These are phyloP conservation scores for Nakazawaea peltata DNA, from an alignment of 805 yeast genomes.

Conservation along the genomic window DNA sequence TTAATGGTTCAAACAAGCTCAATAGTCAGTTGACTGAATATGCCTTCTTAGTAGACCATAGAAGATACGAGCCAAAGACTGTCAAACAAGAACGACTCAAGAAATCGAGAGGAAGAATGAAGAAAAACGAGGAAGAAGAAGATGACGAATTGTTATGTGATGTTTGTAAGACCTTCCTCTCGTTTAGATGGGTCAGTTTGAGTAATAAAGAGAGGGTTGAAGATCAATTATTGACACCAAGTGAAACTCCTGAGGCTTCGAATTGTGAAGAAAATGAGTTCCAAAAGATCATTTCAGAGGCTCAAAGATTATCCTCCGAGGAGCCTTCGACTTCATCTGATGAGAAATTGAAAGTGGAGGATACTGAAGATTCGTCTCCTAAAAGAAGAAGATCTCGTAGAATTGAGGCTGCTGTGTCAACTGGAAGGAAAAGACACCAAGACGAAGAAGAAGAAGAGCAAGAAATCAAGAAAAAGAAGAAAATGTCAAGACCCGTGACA, in stretches of 20 bases:
- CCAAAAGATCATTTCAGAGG: constrained; percentile 16
- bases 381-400: constrained; percentile 7
- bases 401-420: constrained; percentile 9
- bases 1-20: constrained; percentile 17
- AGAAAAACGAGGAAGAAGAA: constrained; percentile 6
- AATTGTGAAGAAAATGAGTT: constrained; percentile 19
- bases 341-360: neutral
- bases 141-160: constrained; percentile 40
- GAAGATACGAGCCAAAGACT: constrained; percentile 1
- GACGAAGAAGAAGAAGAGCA: neutral
- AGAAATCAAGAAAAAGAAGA: constrained; percentile 1
- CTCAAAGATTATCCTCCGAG: constrained; percentile 3
- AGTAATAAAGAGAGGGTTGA: constrained; percentile 13
- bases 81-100: constrained; percentile 10
- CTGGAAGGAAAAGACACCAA: neutral
- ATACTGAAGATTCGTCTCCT: neutral
- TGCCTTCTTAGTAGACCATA: constrained; percentile 1
- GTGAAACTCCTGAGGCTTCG: constrained; percentile 16
- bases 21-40: constrained; percentile 8
- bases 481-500: neutral
- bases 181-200: constrained; percentile 38
- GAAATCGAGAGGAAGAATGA: constrained; percentile 13
- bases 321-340: too few relatives aligned
- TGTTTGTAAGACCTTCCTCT: constrained; percentile 38
- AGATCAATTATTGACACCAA: constrained; percentile 20